Percentiles rank a stretch among this genome's conserved stretches.
phyloP scores from a whole-genome alignment of 306 rosid species.

The Adenanthera pavonina region DNA sequence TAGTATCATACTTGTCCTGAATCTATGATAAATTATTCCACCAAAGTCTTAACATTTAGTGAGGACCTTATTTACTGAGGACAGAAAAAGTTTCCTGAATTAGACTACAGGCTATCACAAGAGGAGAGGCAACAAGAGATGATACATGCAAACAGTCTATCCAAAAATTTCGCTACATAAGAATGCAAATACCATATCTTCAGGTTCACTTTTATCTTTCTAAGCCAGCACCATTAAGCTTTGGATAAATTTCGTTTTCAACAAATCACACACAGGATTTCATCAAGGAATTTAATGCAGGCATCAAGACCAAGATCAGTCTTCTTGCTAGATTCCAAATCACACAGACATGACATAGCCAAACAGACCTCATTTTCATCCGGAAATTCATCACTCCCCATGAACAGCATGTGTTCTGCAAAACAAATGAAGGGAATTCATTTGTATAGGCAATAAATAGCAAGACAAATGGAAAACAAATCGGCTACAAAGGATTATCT shows the following conservation, averaged over 20 bases:
- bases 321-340: conserved; percentile 5
- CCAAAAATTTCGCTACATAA: conserved; percentile 1
- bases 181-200: conserved; percentile 6
- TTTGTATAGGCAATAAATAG: not conserved
- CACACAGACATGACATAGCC: conserved; percentile 25
- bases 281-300: not conserved
- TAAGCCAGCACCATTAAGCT: conserved; percentile 13
- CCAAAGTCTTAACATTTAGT: conserved; percentile 14
- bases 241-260: conserved; percentile 17
- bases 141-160: conserved; percentile 14
- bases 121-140: conserved; percentile 3
- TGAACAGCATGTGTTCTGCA: conserved; percentile 99
- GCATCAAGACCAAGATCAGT: conserved; percentile 9
- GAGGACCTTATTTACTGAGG: not conserved
- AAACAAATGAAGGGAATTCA: conserved; percentile 22
- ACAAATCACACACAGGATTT: conserved; percentile 1
- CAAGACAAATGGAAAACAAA: not conserved
- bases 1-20: not conserved
- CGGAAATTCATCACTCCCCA: conserved; percentile 93
- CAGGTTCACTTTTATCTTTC: conserved; percentile 33
- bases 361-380: conserved; percentile 95
- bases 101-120: conserved; percentile 9
- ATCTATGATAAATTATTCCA: not conserved
- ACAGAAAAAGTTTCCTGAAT: conserved; percentile 13
- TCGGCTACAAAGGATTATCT: not conserved